Evolutionary conservation across 768 basidiomycete species (phyloP), one percentile per base, ranked within the genome.

Genomic region (Kwoniella sp.): DNA sequence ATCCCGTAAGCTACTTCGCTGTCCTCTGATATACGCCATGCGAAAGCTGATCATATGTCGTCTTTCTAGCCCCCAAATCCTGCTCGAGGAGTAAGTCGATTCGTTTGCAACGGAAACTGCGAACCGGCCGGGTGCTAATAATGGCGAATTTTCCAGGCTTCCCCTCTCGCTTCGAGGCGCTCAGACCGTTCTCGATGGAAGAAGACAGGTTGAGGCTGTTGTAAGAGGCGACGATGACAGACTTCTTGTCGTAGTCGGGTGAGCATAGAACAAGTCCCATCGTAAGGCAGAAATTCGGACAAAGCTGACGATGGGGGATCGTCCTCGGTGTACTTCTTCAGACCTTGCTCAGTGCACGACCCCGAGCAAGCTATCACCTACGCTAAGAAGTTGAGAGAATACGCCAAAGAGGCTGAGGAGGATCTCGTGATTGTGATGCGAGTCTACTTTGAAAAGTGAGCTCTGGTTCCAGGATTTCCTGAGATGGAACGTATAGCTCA

Each of bases 391-490:
- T 84, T 98, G 49, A 85, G 85, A 63, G 85, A 82, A 37, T 97
- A 97, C 75, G 90, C 92, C 6, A 88, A 92, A 37, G 80, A 81
- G 12, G 87, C 90, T 49, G 87, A 86, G 74, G 88, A 90, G 12
- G 96, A 97, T 70, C 84, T 99, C 30, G 85, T 89, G 80, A 96
- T 99, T 73, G 84, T 98, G 70, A 98, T 98, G 95, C 88, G 93
- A 26, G 92, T 97, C 70, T 98, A 99, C 83, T 99, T 98, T 76
- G 95, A 98, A 74, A 98, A 98, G 82, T 80, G 44, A 46, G 76
- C 63, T 37, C 9, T 52, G 12, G 4, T 15, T 44, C 40, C 8
- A 19, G 5, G 22, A 21, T 12, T 19, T 30, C 13, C 19, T 21
- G 72, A 48, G 59, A 57, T 13, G 6, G 7, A 19, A 19, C 7